Evolutionary conservation across 345 rosid species (phyloP), one percentile per base, ranked within the genome.

Genomic region (Excoecaria agallocha): DNA sequence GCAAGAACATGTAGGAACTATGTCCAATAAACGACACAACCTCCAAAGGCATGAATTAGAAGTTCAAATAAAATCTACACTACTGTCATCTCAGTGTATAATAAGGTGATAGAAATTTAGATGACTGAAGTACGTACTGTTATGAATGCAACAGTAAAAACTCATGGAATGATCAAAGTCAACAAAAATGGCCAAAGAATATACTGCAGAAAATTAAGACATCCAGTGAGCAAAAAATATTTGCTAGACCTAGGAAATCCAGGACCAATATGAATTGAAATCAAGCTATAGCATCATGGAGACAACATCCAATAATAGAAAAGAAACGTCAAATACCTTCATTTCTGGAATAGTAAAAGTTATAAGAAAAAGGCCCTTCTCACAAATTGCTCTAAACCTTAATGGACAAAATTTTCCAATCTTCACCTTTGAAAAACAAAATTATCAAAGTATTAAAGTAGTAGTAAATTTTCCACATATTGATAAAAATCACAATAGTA

Each of bases 271-370:
- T 11, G 48, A 59, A 50, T 16, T 41, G 58, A 38, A 51, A 13
- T 37, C 63, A 41, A 69, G 49, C 48, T 71, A 41, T 30, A 70
- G 50, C 56, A 30, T 45, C 25, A 69, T 8, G 67, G 25, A 68
- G 12, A 30, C 68, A 58, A 59, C 15, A 69, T 60, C 46, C 1
- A 66, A 58, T 37, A 39, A 49, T 76, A 72, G 54, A 59, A 69
- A 35, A 45, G 65, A 46, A 51, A 55, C 50, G 37, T 59, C 37
- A 38, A 45, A 54, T 78, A 94, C 98, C 98, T 92, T 93, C 97
- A 92, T 94, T 84, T 94, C 98, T 46, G 98, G 98, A 73, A 94
- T 86, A 57, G 98, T 94, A 77, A 88, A 86, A 35, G 98, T 94
- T 79, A 94, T 83, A 79, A 94, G 87, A 82, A 92, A 89, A 87